These are phyloP conservation scores for Capsella bursapastoris DNA, from an alignment of 345 rosid species.

Conservation along the genomic window DNA sequence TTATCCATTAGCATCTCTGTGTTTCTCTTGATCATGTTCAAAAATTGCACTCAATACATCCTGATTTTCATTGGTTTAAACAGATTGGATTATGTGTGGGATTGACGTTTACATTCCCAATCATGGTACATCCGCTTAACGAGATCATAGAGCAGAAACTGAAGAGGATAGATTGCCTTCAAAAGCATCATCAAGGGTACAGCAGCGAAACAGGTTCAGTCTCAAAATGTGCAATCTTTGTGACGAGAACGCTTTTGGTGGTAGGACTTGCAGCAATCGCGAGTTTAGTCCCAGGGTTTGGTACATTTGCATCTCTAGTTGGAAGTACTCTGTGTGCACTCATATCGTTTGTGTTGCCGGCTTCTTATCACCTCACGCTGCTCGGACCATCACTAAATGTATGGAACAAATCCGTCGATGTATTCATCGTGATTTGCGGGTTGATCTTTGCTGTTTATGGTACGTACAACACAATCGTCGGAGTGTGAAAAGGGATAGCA, in stretches of 20 bases:
- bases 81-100: conserved; percentile 93
- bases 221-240: conserved; percentile 49
- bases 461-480: conserved; percentile 61
- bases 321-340: conserved; percentile 84
- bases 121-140: conserved; percentile 81
- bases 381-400: conserved; percentile 62
- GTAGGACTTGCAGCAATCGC: conserved; percentile 66
- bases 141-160: conserved; percentile 88
- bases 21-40: conserved; percentile 9
- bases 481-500: conserved; percentile 42
- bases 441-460: conserved; percentile 76
- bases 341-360: conserved; percentile 83
- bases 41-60: too few relatives aligned
- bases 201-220: conserved; percentile 43
- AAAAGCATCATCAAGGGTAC: conserved; percentile 40
- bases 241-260: conserved; percentile 60
- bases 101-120: conserved; percentile 79
- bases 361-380: conserved; percentile 72
- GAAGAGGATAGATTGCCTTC: conserved; percentile 51
- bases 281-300: conserved; percentile 76
- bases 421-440: conserved; percentile 62
- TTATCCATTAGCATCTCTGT: not conserved
- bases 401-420: conserved; percentile 70
- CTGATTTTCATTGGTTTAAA: conserved; percentile 24
- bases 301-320: conserved; percentile 68